phyloP scores from a whole-genome alignment of 163 green algal species.

The Smithsoniella earleae region DNA sequence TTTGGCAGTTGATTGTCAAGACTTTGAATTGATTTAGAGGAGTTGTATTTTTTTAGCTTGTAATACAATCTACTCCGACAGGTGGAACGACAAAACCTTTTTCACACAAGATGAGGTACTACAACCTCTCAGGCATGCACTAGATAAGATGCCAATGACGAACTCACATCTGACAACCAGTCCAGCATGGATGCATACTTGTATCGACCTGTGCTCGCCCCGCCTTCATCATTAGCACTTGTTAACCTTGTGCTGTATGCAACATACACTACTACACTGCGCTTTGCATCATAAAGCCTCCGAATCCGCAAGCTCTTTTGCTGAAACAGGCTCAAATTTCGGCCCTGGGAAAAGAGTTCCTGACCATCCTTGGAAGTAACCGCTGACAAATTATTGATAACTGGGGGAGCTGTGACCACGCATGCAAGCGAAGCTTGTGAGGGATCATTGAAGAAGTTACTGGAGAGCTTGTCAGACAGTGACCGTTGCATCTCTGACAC shows the following conservation, averaged over 20 bases:
- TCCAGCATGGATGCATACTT: background rate
- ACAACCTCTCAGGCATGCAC: background rate
- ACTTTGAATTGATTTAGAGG: too few relatives aligned
- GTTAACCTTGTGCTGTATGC: constrained; percentile 56
- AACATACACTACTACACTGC: constrained; percentile 55
- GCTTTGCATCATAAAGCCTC: constrained; percentile 55
- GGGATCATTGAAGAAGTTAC: constrained; percentile 71
- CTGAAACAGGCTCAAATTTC: constrained; percentile 7
- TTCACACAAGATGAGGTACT: background rate
- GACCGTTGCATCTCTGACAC: too few relatives aligned
- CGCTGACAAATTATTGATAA: background rate
- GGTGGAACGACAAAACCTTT: background rate
- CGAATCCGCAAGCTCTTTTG: constrained; percentile 59
- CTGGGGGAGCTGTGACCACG: background rate
- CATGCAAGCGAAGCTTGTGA: constrained; percentile 39
- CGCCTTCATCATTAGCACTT: constrained; percentile 16
- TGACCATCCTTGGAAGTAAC: background rate
- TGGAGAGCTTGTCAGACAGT: constrained; percentile 63
- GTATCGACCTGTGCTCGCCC: constrained; percentile 21
- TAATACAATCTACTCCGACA: too few relatives aligned
- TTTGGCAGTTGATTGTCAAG: too few relatives aligned
- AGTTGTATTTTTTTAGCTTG: too few relatives aligned
- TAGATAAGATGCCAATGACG: background rate
- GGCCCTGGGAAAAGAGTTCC: constrained; percentile 12
- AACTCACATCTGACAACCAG: background rate